A percentile compares a stretch with the other conserved stretches of the same genome.
Evolutionary conservation across 192 early-diverging fungal genomes (phyloP).

Genomic region (Geranomyces variabilis): DNA sequence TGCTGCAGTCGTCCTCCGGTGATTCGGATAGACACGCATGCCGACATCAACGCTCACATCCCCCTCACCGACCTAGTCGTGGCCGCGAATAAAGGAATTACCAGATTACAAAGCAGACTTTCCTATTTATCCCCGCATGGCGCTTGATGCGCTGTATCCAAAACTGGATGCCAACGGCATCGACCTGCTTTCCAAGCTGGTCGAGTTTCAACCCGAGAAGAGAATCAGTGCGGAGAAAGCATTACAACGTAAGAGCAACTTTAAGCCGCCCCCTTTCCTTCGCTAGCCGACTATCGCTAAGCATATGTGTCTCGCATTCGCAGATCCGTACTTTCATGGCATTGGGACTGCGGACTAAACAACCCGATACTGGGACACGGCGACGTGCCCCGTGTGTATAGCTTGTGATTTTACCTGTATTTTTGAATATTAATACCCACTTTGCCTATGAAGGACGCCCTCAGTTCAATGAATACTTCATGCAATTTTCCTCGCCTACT

Average conservation of each 20-base stretch:
- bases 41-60: no score
- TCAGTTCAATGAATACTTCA: no score
- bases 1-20: no score
- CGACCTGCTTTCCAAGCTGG: slow-evolving; percentile 76
- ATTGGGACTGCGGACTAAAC: not conserved
- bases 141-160: slow-evolving; percentile 75
- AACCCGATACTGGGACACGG: no score
- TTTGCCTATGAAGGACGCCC: no score
- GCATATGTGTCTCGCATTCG: not conserved
- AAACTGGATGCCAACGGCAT: slow-evolving; percentile 85
- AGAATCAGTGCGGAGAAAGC: slow-evolving; percentile 80
- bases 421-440: no score
- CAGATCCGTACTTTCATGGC: slow-evolving; percentile 1
- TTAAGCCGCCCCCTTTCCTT: not conserved
- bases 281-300: not conserved
- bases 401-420: no score
- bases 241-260: slow-evolving; percentile 48
- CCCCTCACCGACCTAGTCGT: slow-evolving; percentile 42
- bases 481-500: no score
- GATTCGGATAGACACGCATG: no score
- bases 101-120: slow-evolving; percentile 89
- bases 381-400: no score
- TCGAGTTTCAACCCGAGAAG: slow-evolving; percentile 79
- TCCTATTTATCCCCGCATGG: slow-evolving; percentile 70
- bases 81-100: slow-evolving; percentile 84